Conservation (phyloP, 305 asterid genomes). For the Fraxinus sp. region DNA sequence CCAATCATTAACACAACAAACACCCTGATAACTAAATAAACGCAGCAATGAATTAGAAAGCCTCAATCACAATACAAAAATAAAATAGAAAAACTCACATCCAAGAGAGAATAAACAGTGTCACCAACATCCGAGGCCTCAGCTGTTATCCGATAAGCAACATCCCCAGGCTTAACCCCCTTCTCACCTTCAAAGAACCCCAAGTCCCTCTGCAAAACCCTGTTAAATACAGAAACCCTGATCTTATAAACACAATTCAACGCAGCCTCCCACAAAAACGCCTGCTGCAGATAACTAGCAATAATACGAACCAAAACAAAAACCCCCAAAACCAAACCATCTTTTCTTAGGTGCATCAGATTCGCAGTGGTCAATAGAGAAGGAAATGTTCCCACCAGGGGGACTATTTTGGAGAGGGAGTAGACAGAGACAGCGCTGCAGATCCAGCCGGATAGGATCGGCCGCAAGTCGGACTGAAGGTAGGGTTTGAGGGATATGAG, state of each 20-base stretch:
- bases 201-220: conserved; percentile 73
- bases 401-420: conserved; percentile 70
- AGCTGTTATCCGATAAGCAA: conserved; percentile 79
- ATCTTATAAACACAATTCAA: conserved; percentile 57
- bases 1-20: background rate
- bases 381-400: conserved; percentile 58
- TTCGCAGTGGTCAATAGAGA: conserved; percentile 34
- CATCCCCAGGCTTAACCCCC: conserved; percentile 68
- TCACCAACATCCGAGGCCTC: conserved; percentile 88
- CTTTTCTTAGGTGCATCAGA: conserved; percentile 35
- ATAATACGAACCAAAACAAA: conserved; percentile 48
- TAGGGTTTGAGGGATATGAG: conserved; percentile 55
- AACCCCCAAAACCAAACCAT: conserved; percentile 46
- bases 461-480: conserved; percentile 63
- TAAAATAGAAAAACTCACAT: conserved; percentile 44
- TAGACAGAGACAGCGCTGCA: conserved; percentile 71
- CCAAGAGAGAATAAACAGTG: conserved; percentile 63
- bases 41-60: background rate
- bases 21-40: background rate
- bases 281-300: conserved; percentile 70
- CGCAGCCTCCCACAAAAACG: conserved; percentile 77
- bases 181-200: conserved; percentile 71
- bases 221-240: conserved; percentile 57
- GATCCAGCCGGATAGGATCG: conserved; percentile 65
- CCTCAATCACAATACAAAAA: background rate